Percentiles rank a stretch among this genome's conserved stretches.
Conservation (phyloP, 441 rosid genomes). For the Brassica balearica region DNA sequence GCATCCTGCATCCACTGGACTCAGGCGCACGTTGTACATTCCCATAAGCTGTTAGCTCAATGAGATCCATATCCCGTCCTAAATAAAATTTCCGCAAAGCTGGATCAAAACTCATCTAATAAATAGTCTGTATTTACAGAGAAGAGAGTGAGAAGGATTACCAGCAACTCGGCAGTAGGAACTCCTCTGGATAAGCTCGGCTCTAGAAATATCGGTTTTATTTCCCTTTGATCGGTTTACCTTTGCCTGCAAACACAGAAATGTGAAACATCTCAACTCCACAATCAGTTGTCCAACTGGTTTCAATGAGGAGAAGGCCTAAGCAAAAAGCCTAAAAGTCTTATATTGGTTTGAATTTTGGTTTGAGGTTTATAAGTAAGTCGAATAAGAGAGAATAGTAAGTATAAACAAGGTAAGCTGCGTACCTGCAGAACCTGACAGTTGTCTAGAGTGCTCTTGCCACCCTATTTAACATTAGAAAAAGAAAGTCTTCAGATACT, state of each 20-base stretch:
- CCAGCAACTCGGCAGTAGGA: slow-evolving; percentile 92
- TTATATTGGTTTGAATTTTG: neutral
- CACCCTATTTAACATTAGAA: slow-evolving; percentile 58
- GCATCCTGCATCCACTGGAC: slow-evolving; percentile 84
- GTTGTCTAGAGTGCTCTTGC: slow-evolving; percentile 88
- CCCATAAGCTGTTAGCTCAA: slow-evolving; percentile 87
- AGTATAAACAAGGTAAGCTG: slow-evolving; percentile 11
- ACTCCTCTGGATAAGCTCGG: slow-evolving; percentile 86
- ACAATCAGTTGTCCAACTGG: neutral
- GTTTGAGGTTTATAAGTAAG: neutral
- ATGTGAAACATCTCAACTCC: neutral
- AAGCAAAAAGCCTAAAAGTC: slow-evolving; percentile 15
- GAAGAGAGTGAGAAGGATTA: slow-evolving; percentile 32
- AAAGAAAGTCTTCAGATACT: neutral
- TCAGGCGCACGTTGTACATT: slow-evolving; percentile 65
- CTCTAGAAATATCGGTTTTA: slow-evolving; percentile 71
- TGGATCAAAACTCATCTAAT: slow-evolving; percentile 20
- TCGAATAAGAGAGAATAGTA: neutral
- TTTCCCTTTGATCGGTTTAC: slow-evolving; percentile 93
- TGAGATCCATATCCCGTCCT: slow-evolving; percentile 92
- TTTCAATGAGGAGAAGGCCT: neutral
- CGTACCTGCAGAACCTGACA: slow-evolving; percentile 93
- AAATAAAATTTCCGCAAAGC: neutral
- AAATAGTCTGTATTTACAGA: slow-evolving; percentile 13
- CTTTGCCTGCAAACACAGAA: slow-evolving; percentile 60